phyloP scores from a whole-genome alignment of 2,329 filamentous ascomycete genomes.

The Penicillium sp. region DNA sequence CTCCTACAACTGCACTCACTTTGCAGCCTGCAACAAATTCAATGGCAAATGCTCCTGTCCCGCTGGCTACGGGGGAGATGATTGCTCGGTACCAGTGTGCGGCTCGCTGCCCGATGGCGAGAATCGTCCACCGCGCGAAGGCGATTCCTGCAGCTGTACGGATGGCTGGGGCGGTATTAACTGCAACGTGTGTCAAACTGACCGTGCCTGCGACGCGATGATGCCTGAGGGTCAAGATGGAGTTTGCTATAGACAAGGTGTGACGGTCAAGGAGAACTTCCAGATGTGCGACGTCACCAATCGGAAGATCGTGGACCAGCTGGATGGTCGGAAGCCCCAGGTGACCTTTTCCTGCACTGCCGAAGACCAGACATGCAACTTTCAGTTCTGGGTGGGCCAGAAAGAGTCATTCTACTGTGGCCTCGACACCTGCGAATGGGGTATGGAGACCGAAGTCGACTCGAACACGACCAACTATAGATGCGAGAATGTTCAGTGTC shows the following conservation, averaged over 20 bases:
- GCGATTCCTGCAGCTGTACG: conserved; percentile 74
- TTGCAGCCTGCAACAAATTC: conserved; percentile 79
- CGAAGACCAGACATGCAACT: conserved; percentile 75
- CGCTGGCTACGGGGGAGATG: conserved; percentile 86
- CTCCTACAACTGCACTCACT: conserved; percentile 87
- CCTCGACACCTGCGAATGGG: conserved; percentile 74
- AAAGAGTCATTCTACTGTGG: conserved; percentile 95
- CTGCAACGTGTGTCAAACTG: conserved; percentile 87
- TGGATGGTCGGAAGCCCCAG: conserved; percentile 81
- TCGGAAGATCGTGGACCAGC: conserved; percentile 80
- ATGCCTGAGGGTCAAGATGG: conserved; percentile 80
- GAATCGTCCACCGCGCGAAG: conserved; percentile 71
- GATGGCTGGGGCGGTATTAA: conserved; percentile 96
- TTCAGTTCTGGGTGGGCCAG: conserved; percentile 97
- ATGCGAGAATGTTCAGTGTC: conserved; percentile 80
- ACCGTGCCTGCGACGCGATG: conserved; percentile 80
- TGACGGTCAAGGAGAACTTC: conserved; percentile 90
- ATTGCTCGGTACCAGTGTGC: conserved; percentile 88
- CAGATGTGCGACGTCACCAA: conserved; percentile 99
- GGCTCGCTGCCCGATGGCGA: conserved; percentile 79
- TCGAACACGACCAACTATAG: conserved; percentile 81
- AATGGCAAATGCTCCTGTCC: conserved; percentile 93
- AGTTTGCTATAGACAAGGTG: conserved; percentile 86
- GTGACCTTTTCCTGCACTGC: conserved; percentile 90
- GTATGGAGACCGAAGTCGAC: conserved; percentile 63